A percentile compares a stretch with the other conserved stretches of the same genome.
Conservation (phyloP, 352 stramenopile species). For the Elongisporangium undulatum region DNA sequence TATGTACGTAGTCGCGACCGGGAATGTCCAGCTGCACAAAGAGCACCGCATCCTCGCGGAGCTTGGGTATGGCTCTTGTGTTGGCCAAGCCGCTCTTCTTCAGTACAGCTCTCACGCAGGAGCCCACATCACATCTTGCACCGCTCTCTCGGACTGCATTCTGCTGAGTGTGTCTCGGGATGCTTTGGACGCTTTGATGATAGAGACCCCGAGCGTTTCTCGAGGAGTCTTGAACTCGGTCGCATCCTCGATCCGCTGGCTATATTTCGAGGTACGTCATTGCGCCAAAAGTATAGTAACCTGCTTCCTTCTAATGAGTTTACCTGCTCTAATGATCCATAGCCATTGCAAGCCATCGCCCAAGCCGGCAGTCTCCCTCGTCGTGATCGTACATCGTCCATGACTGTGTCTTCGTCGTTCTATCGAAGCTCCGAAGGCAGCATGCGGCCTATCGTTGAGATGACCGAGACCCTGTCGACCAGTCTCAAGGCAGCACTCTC, state of each 20-base stretch:
- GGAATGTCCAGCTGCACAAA: conserved; percentile 78
- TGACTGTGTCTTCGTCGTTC: conserved; percentile 13
- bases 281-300: not conserved
- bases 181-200: conserved; percentile 69
- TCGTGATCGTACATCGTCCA: conserved; percentile 35
- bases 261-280: conserved; percentile 70
- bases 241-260: conserved; percentile 60
- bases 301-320: not conserved
- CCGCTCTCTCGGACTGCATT: conserved; percentile 59
- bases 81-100: conserved; percentile 71
- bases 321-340: conserved; percentile 1
- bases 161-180: conserved; percentile 69
- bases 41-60: conserved; percentile 58
- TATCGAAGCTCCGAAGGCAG: conserved; percentile 12
- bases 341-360: conserved; percentile 61
- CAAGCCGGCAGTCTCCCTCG: conserved; percentile 61
- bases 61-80: conserved; percentile 62
- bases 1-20: conserved; percentile 75
- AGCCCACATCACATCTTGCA: conserved; percentile 67
- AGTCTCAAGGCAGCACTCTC: conserved; percentile 69
- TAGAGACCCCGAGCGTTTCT: conserved; percentile 62
- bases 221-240: conserved; percentile 77
- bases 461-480: conserved; percentile 47
- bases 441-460: conserved; percentile 37
- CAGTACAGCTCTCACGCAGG: conserved; percentile 60